Evolutionary conservation across 2,329 filamentous ascomycete species (phyloP), one percentile per base, ranked within the genome.

Genomic region (Mycocentrospora acerina): DNA sequence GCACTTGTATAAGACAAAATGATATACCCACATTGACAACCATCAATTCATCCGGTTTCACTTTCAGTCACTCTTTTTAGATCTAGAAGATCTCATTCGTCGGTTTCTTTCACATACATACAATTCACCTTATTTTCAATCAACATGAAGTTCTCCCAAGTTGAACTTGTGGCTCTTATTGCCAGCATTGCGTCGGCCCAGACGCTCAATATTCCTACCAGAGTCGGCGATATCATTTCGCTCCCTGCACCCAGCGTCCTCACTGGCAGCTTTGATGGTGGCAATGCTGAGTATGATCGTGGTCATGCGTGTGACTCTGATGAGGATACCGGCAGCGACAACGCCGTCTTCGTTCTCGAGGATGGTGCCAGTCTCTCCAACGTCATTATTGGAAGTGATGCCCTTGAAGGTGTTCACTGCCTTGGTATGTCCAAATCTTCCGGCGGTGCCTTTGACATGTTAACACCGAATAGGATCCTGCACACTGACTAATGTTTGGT

Each of bases 361-460:
- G 58, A 69, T 22, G 75, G 75, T 12, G 76, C 72, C 7, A 71
- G 69, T 17, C 61, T 79, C 18, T 71, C 69, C 47, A 78, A 78
- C 51, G 75, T 74, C 55, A 77, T 79, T 54, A 78, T 78, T 35
- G 75, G 76, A 4, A 62, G 66, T n/a, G 69, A 73, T 41, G 67
- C 77, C 44, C 67, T 71, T 24, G 76, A 64, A 66, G 74, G 73
- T 35, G 70, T 77, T 24, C 74, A 77, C 62, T 77, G 75, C 61
- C 49, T 67, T 42, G 74, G 71, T 35, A 62, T 64, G 24, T 73
- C 13, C 5, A n/a, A 7, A 15, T 30, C 15, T 3, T 27, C 7
- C 18, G 9, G 13, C 2, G 11, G 2, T 19, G 7, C 7, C 2
- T 13, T 26, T 17, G 12, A 17, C n/a, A 19, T 13, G 4, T 10